These are phyloP conservation scores for Lunularia cruciata DNA, from an alignment of 225 moss, liverwort and hornwort genomes.

Conservation along the genomic window DNA sequence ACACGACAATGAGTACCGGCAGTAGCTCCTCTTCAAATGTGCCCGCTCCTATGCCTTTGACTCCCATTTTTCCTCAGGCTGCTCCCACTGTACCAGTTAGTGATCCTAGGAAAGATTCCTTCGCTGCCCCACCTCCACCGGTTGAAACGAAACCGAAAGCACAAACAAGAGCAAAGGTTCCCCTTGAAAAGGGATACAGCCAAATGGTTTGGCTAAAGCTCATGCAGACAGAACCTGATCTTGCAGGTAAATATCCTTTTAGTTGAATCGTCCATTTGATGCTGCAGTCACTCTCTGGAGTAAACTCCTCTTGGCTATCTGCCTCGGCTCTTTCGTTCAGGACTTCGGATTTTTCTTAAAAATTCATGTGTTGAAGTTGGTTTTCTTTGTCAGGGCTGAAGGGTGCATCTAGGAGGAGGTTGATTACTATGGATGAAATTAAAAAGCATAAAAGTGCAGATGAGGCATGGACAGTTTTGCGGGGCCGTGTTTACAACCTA, in stretches of 20 bases:
- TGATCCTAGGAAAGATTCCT: conserved; percentile 4
- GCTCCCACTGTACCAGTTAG: background rate
- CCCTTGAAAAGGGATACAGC: conserved; percentile 96
- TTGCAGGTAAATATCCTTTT: conserved; percentile 59
- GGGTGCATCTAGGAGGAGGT: conserved; percentile 71
- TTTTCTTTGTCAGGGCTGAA: conserved; percentile 63
- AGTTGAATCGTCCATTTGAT: background rate
- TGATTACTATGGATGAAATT: conserved; percentile 84
- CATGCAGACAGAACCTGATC: conserved; percentile 77
- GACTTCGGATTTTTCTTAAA: background rate
- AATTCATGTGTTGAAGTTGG: background rate
- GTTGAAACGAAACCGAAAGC: conserved; percentile 49
- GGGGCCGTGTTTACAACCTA: conserved; percentile 91
- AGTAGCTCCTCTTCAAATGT: conserved; percentile 19
- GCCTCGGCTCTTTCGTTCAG: background rate
- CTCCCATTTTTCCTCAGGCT: conserved; percentile 23
- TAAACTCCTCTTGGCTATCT: background rate
- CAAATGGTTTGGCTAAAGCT: conserved; percentile 98
- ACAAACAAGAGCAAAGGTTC: conserved; percentile 63
- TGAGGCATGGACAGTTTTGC: conserved; percentile 94
- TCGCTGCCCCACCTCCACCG: background rate
- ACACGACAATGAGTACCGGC: conserved; percentile 1
- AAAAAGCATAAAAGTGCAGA: conserved; percentile 74
- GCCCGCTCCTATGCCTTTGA: conserved; percentile 30
- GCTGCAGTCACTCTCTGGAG: background rate